Evolutionary conservation across 192 early-diverging fungal species (phyloP).

Genomic region (Glomus cerebriforme): DNA sequence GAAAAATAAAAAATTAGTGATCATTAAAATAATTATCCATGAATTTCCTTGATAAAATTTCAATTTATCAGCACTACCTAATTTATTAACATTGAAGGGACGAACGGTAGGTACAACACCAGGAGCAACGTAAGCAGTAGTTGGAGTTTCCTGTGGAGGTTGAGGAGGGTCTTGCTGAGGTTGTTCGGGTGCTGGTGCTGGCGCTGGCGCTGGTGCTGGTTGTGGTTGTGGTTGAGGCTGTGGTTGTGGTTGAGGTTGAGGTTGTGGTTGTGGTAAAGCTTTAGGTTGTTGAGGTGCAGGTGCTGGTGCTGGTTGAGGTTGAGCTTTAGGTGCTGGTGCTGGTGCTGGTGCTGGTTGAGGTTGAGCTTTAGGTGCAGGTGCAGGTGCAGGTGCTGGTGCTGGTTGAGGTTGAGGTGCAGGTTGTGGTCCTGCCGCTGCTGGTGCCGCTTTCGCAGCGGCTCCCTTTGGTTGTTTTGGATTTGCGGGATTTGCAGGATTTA

Average conservation of each 20-base stretch:
- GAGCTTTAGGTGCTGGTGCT: too few species aligned
- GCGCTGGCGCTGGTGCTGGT: background rate
- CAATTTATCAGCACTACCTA: background rate
- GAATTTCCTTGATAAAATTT: background rate
- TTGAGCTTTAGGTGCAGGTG: too few species aligned
- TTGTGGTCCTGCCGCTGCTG: too few species aligned
- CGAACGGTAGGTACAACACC: background rate
- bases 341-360: too few species aligned
- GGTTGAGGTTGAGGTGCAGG: too few species aligned
- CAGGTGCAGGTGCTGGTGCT: too few species aligned
- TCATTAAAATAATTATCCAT: background rate
- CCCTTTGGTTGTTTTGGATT: too few species aligned
- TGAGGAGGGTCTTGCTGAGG: background rate
- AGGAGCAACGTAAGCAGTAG: background rate
- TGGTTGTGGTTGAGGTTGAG: background rate
- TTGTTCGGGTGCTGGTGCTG: background rate
- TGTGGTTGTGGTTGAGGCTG: background rate
- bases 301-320: background rate
- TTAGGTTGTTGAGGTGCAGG: too few species aligned
- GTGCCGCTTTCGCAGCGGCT: background rate
- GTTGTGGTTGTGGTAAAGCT: background rate
- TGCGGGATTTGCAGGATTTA: too few species aligned
- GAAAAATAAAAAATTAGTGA: background rate
- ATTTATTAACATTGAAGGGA: background rate
- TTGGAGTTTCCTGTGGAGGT: background rate